A percentile compares a stretch with the other conserved stretches of the same genome.
These are phyloP conservation scores for Ilyonectria sp. DNA, from an alignment of 2,329 filamentous ascomycete genomes.

Conservation along the genomic window DNA sequence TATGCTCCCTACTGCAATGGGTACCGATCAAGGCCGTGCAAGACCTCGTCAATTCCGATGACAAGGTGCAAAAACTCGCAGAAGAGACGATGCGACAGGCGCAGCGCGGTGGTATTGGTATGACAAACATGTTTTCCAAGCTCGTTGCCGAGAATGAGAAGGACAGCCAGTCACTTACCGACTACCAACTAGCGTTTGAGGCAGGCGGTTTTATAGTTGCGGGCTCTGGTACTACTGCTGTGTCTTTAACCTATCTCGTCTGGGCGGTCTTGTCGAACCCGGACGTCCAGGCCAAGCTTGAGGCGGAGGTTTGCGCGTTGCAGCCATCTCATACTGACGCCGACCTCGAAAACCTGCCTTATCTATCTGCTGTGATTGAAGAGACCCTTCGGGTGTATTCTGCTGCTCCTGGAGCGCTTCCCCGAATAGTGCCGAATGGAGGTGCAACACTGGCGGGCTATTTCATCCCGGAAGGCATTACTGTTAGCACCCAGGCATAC, in stretches of 20 bases:
- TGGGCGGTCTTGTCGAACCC: constrained; percentile 47
- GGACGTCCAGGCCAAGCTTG: background rate
- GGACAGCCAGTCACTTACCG: background rate
- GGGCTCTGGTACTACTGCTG: constrained; percentile 65
- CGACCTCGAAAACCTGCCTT: constrained; percentile 55
- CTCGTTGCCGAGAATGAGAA: constrained; percentile 1
- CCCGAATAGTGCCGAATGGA: constrained; percentile 56
- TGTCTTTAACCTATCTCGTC: constrained; percentile 62
- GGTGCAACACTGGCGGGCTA: constrained; percentile 58
- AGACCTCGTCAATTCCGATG: background rate
- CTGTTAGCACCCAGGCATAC: constrained; percentile 60
- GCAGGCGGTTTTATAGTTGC: constrained; percentile 62
- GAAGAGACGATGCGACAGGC: constrained; percentile 5
- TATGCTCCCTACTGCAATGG: background rate
- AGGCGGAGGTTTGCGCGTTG: background rate
- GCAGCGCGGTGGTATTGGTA: background rate
- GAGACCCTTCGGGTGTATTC: constrained; percentile 63
- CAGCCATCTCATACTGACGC: constrained; percentile 36
- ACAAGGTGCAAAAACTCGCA: background rate
- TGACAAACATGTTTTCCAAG: constrained; percentile 14
- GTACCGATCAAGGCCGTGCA: background rate
- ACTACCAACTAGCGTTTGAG: constrained; percentile 26
- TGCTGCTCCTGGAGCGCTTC: constrained; percentile 57
- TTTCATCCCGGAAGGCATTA: constrained; percentile 56
- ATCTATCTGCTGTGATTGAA: constrained; percentile 60